Evolutionary conservation across 1,284 basidiomycete genomes (phyloP).

Genomic region (Ceratobasidium sp.): DNA sequence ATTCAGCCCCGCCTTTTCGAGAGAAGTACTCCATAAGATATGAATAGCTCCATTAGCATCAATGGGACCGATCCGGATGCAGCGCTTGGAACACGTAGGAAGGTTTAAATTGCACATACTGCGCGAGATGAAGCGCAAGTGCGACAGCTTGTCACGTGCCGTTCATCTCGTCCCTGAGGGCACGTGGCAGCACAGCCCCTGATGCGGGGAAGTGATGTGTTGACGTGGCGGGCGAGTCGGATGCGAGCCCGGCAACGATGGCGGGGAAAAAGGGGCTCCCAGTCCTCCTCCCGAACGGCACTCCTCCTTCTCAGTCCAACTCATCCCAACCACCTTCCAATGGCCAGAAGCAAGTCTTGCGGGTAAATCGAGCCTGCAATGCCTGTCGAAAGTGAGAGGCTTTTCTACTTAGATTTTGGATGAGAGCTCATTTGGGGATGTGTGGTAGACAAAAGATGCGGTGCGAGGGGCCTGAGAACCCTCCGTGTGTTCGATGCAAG

Average conservation of each 20-base stretch:
- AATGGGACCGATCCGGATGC: too few relatives aligned
- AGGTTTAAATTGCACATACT: too few relatives aligned
- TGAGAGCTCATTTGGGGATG: neutral
- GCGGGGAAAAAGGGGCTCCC: conserved; percentile 31
- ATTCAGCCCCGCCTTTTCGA: too few relatives aligned
- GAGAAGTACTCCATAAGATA: too few relatives aligned
- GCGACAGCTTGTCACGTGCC: too few relatives aligned
- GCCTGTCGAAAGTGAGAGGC: conserved; percentile 44
- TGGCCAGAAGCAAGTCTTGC: conserved; percentile 41
- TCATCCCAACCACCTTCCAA: conserved; percentile 4
- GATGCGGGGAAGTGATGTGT: conserved; percentile 23
- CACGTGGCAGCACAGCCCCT: conserved; percentile 27
- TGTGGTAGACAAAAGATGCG: conserved; percentile 45
- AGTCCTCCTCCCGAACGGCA: conserved; percentile 25
- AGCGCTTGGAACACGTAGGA: too few relatives aligned
- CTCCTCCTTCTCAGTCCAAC: neutral
- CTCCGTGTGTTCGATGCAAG: conserved; percentile 43
- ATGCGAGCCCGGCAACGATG: conserved; percentile 21
- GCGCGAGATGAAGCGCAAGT: too few relatives aligned
- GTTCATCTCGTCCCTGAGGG: too few relatives aligned
- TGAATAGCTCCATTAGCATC: too few relatives aligned
- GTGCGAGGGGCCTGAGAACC: conserved; percentile 46
- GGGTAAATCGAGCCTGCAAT: conserved; percentile 45
- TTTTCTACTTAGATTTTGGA: neutral
- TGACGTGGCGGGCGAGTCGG: conserved; percentile 34